Conservation (phyloP, 169 alveolate species). For the Plasmodium falciparum region DNA sequence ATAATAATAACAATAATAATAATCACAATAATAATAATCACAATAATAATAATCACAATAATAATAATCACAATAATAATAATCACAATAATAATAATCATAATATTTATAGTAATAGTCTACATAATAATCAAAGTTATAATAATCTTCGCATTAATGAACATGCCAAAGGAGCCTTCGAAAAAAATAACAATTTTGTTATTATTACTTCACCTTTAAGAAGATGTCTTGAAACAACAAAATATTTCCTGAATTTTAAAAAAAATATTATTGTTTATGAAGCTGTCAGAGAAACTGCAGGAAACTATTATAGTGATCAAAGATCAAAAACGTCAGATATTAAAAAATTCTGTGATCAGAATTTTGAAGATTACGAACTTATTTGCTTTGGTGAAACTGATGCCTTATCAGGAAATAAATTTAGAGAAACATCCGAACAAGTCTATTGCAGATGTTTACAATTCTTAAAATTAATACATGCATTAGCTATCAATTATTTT, state of each 20-base stretch:
- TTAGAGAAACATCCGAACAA: slow-evolving; percentile 67
- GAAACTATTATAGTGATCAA: slow-evolving; percentile 46
- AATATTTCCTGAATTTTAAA: slow-evolving; percentile 59
- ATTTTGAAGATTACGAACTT: slow-evolving; percentile 64
- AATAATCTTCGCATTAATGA: not conserved
- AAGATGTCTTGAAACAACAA: slow-evolving; percentile 68
- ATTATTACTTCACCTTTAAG: slow-evolving; percentile 54
- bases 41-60: not conserved
- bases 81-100: not conserved
- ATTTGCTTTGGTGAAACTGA: slow-evolving; percentile 63
- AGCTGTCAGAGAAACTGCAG: slow-evolving; percentile 50
- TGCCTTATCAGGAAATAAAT: slow-evolving; percentile 11
- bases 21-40: slow-evolving; percentile 1
- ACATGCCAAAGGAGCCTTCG: slow-evolving; percentile 32
- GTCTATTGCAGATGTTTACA: slow-evolving; percentile 64
- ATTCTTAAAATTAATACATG: slow-evolving; percentile 43
- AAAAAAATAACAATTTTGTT: slow-evolving; percentile 35
- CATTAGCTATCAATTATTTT: slow-evolving; percentile 59
- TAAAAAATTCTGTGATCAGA: slow-evolving; percentile 39
- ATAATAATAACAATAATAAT: not conserved
- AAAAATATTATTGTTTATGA: slow-evolving; percentile 57
- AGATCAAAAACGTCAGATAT: slow-evolving; percentile 63
- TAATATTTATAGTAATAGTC: not conserved
- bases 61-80: not conserved
- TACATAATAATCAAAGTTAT: not conserved